Percentiles rank a stretch among this genome's conserved stretches.
These are phyloP conservation scores for Oryza meridionalis DNA, from an alignment of 176 grass and related monocot genomes.

Conservation along the genomic window DNA sequence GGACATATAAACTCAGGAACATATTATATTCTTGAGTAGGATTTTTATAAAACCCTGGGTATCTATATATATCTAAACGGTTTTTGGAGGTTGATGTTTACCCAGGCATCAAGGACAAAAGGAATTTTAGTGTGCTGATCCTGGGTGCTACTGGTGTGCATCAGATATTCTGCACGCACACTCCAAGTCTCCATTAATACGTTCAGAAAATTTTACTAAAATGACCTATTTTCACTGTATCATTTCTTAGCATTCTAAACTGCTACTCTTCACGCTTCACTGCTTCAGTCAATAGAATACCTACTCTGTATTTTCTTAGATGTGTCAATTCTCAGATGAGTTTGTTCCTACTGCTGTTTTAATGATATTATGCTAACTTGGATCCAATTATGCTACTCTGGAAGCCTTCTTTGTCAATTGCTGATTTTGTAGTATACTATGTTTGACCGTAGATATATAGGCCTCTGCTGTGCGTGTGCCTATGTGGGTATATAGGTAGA, in stretches of 20 bases:
- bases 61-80: neutral
- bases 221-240: neutral
- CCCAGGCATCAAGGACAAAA: neutral
- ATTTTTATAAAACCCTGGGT: neutral
- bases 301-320: neutral
- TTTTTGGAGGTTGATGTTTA: slow-evolving; percentile 21
- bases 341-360: neutral
- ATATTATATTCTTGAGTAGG: neutral
- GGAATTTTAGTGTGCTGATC: slow-evolving; percentile 9
- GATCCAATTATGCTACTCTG: neutral
- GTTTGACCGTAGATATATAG: neutral
- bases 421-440: neutral
- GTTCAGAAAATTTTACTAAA: neutral
- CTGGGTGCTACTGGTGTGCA: slow-evolving; percentile 5
- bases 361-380: neutral
- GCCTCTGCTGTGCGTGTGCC: neutral
- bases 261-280: neutral
- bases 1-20: neutral
- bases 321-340: neutral
- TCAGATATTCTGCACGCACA: neutral
- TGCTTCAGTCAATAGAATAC: neutral
- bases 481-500: neutral
- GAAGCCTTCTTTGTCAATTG: neutral
- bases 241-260: neutral
- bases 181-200: neutral